Conservation (phyloP, 805 yeast genomes). For the Priceomyces medius region DNA sequence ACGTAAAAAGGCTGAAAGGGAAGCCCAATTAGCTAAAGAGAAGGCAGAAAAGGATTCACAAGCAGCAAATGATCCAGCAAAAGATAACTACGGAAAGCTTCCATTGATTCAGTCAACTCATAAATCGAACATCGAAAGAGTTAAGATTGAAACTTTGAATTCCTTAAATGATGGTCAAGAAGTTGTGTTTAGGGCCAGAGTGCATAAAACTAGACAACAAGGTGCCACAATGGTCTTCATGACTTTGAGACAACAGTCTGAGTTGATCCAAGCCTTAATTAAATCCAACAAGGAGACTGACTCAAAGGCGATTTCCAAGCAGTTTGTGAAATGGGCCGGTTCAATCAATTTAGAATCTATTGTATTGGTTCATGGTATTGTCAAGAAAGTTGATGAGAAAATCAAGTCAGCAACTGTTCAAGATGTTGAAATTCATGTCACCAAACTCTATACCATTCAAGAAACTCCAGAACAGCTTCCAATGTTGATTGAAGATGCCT, state of each 20-base stretch:
- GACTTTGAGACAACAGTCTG: slow-evolving; percentile 87
- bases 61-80: slow-evolving; percentile 80
- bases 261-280: slow-evolving; percentile 78
- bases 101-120: slow-evolving; percentile 79
- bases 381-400: slow-evolving; percentile 79
- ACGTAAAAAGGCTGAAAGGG: slow-evolving; percentile 88
- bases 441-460: slow-evolving; percentile 70
- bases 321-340: slow-evolving; percentile 95
- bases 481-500: slow-evolving; percentile 92
- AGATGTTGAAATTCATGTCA: slow-evolving; percentile 80
- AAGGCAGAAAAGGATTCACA: slow-evolving; percentile 72
- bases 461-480: slow-evolving; percentile 94
- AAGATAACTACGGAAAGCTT: slow-evolving; percentile 82
- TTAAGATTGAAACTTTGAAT: slow-evolving; percentile 54
- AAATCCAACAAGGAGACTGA: slow-evolving; percentile 66
- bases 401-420: slow-evolving; percentile 90
- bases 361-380: slow-evolving; percentile 84
- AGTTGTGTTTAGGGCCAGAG: slow-evolving; percentile 88
- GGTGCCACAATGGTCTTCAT: slow-evolving; percentile 93
- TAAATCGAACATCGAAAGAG: slow-evolving; percentile 67
- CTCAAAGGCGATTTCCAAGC: slow-evolving; percentile 65
- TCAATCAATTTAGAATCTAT: slow-evolving; percentile 83
- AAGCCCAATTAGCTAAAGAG: slow-evolving; percentile 82
- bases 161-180: slow-evolving; percentile 69
- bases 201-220: slow-evolving; percentile 90